A percentile compares a stretch with the other conserved stretches of the same genome.
phyloP scores from a whole-genome alignment of 768 basidiomycete genomes.

The Suillus paluster region DNA sequence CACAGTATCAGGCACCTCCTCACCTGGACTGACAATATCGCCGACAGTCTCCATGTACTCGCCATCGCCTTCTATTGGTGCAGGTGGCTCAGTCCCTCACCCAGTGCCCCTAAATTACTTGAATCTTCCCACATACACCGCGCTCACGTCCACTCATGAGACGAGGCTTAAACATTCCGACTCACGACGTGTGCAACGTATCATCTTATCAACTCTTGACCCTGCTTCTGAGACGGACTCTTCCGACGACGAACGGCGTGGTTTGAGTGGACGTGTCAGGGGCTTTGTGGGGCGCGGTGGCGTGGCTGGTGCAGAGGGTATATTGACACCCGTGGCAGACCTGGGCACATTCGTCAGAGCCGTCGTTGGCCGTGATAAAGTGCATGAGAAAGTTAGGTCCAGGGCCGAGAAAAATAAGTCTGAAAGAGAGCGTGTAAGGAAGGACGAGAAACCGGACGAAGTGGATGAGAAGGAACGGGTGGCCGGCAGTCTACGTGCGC shows the following conservation, averaged over 20 bases:
- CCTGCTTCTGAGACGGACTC: slow-evolving; percentile 34
- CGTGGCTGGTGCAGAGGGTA: slow-evolving; percentile 41
- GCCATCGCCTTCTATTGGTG: slow-evolving; percentile 37
- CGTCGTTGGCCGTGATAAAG: slow-evolving; percentile 39
- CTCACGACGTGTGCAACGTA: slow-evolving; percentile 64
- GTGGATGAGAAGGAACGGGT: slow-evolving; percentile 39
- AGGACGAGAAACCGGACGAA: slow-evolving; percentile 34
- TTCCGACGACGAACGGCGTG: slow-evolving; percentile 36
- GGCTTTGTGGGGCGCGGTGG: slow-evolving; percentile 47
- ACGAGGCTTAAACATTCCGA: slow-evolving; percentile 44
- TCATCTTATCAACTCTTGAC: slow-evolving; percentile 63
- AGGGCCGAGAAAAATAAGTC: background rate
- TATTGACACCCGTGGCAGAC: slow-evolving; percentile 55
- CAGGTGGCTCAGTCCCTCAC: slow-evolving; percentile 15
- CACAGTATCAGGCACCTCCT: slow-evolving; percentile 19
- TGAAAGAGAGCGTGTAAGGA: slow-evolving; percentile 33
- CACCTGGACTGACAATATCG: slow-evolving; percentile 16
- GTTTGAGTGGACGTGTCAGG: slow-evolving; percentile 37
- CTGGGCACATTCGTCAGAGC: slow-evolving; percentile 54
- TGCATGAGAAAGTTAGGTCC: slow-evolving; percentile 39
- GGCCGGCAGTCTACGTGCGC: slow-evolving; percentile 36
- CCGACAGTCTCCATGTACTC: slow-evolving; percentile 23
- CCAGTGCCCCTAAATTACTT: slow-evolving; percentile 18
- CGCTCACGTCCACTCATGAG: slow-evolving; percentile 32
- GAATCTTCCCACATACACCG: slow-evolving; percentile 27